Base-by-base conservation (phyloP, 345 rosid genomes). In the Laguncularia racemosa region DNA sequence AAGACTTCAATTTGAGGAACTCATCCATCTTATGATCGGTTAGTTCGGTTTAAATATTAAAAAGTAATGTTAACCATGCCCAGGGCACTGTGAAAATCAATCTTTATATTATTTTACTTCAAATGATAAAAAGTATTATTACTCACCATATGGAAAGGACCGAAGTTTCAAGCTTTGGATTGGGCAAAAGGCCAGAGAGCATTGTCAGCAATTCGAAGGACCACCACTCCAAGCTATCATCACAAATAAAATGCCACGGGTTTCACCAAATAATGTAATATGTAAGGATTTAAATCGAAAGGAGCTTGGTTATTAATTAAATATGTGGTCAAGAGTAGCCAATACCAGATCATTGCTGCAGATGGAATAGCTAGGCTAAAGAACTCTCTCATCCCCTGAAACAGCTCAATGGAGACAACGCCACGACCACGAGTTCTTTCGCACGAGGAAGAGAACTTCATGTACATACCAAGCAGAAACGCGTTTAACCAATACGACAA, bases 131-230 rank as follows among this genome's bases (percentile, higher is more conserved):
- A 3, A 23, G 28, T 26, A 20, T 14, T 12, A 48, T 12, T 66
- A 58, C 86, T 53, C 75, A 89, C 96, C 96, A 88, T 1, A 86
- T 79, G 7, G 96, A 86, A 3, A 86, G 76, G 52, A 86, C 90
- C 48, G 96, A 86, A 67, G 96, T 73, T 74, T 84, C 93, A 47
- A 89, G 96, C 81, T 76, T 61, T 3, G 95, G 91, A 69, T 86
- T 89, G 2, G 95, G 93, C 21, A 89, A 56, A 33, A 86, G 66
- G 11, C 98, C 97, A 3, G 95, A 89, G 38, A 92, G 81, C 77
- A 89, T 43, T 40, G 75, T 69, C 17, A 92, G 80, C 55, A 92
- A 57, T 67, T 89, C 93, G 61, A 81, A 89, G 40, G 98, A 89
- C 95, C 97, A 89, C 96, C 97, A 86, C 66, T 92, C 50, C 12